A percentile compares a stretch with the other conserved stretches of the same genome.
Evolutionary conservation across 1,284 basidiomycete genomes (phyloP).

Genomic region (Pterula multifida): DNA sequence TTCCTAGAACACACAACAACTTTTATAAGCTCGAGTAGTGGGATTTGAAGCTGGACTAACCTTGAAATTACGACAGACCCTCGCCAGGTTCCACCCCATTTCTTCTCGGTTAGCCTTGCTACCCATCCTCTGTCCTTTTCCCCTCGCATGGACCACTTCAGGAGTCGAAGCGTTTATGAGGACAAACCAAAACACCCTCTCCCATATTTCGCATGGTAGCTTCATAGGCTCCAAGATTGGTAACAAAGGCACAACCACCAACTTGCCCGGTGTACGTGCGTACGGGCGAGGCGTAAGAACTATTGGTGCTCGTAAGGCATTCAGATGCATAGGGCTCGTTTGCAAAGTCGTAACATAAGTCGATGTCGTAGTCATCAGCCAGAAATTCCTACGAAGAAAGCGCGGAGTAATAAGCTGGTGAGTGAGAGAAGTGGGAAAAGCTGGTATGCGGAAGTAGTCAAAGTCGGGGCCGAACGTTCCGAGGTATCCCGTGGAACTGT

Average conservation of each 20-base stretch:
- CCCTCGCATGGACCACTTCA: not conserved
- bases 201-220: not conserved
- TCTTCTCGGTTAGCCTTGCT: not conserved
- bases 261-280: not conserved
- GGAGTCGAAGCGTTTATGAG: not conserved
- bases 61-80: constrained; percentile 1
- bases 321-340: too few relatives aligned
- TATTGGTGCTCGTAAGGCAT: too few relatives aligned
- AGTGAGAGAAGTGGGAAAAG: too few relatives aligned
- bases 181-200: not conserved
- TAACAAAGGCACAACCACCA: not conserved
- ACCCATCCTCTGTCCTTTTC: not conserved
- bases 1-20: not conserved
- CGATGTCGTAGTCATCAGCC: too few relatives aligned
- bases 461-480: too few relatives aligned
- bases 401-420: too few relatives aligned
- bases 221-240: not conserved
- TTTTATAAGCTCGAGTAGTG: not conserved
- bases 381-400: too few relatives aligned
- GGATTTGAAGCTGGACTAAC: not conserved
- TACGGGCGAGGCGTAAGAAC: not conserved
- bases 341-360: too few relatives aligned
- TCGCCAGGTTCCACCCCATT: not conserved
- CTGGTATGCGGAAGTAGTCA: too few relatives aligned
- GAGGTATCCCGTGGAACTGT: too few relatives aligned